These are phyloP conservation scores for Candida piceae DNA, from an alignment of 805 yeast species.

Conservation along the genomic window DNA sequence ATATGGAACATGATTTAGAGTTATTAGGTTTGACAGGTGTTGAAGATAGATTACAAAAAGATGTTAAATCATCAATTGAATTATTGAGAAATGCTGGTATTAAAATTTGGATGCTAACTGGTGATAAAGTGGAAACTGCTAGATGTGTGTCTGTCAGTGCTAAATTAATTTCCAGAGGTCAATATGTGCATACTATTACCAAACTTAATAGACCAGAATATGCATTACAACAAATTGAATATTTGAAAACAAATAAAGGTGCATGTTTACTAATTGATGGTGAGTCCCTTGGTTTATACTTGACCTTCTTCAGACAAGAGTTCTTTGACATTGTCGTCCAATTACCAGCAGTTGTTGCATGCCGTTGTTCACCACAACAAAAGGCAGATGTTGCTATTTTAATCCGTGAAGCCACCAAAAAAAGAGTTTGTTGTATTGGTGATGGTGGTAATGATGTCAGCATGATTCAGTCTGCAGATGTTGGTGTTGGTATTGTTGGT, in stretches of 20 bases:
- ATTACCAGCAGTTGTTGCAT: constrained; percentile 94
- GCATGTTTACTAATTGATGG: constrained; percentile 90
- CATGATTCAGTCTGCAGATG: constrained; percentile 98
- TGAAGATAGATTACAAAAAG: constrained; percentile 88
- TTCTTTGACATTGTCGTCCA: constrained; percentile 73
- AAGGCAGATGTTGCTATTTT: constrained; percentile 90
- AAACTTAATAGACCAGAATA: constrained; percentile 54
- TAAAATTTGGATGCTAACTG: constrained; percentile 98
- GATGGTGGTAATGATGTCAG: constrained; percentile 99
- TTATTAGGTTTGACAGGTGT: constrained; percentile 93
- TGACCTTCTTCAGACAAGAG: constrained; percentile 59
- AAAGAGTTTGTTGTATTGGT: constrained; percentile 95
- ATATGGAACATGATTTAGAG: constrained; percentile 78
- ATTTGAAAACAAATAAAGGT: constrained; percentile 55
- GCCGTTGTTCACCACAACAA: constrained; percentile 98
- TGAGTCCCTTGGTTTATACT: constrained; percentile 70
- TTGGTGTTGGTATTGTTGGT: constrained; percentile 98
- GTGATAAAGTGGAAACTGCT: constrained; percentile 98
- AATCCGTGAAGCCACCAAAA: constrained; percentile 74
- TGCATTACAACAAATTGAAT: constrained; percentile 75
- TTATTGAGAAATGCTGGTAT: constrained; percentile 92
- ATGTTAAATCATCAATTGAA: constrained; percentile 90
- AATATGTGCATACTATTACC: constrained; percentile 82
- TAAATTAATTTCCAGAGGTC: constrained; percentile 87
- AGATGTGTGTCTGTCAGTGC: constrained; percentile 97